These are phyloP conservation scores for Setaria viridis DNA, from an alignment of 202 grass and related monocot genomes.

Conservation along the genomic window DNA sequence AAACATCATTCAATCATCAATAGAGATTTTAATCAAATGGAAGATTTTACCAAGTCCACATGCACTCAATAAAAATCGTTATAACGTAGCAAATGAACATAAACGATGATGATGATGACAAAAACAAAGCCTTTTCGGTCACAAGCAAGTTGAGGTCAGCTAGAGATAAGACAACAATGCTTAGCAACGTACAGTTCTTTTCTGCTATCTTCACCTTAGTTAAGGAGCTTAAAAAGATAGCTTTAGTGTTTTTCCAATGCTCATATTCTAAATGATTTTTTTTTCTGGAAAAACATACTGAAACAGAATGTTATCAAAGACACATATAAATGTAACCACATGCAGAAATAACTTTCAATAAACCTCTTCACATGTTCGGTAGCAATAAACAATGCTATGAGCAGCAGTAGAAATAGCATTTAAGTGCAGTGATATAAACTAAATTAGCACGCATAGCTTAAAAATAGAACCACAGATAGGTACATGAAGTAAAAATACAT, in stretches of 20 bases:
- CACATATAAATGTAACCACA: conserved; percentile 10
- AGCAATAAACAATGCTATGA: conserved; percentile 25
- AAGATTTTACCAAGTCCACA: conserved; percentile 23
- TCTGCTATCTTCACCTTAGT: conserved; percentile 3
- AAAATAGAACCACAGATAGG: conserved; percentile 31
- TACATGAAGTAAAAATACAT: conserved; percentile 19
- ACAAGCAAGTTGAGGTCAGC: too few relatives aligned
- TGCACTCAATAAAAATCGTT: neutral
- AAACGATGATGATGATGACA: neutral
- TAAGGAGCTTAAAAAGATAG: neutral
- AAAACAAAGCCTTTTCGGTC: too few relatives aligned
- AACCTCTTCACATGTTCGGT: conserved; percentile 17
- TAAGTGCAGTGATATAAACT: conserved; percentile 32
- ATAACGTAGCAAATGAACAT: neutral
- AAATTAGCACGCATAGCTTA: conserved; percentile 12
- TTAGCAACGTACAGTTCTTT: neutral
- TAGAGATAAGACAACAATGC: too few relatives aligned
- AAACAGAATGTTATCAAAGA: conserved; percentile 4
- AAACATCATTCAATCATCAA: conserved; percentile 39
- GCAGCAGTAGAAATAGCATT: conserved; percentile 16
- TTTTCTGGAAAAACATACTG: neutral
- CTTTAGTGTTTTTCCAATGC: conserved; percentile 19
- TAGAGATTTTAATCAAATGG: conserved; percentile 35
- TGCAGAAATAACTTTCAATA: conserved; percentile 22
- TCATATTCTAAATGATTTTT: neutral